phyloP scores from a whole-genome alignment of 495 filamentous ascomycete genomes.

The Rusavskia elegans region DNA sequence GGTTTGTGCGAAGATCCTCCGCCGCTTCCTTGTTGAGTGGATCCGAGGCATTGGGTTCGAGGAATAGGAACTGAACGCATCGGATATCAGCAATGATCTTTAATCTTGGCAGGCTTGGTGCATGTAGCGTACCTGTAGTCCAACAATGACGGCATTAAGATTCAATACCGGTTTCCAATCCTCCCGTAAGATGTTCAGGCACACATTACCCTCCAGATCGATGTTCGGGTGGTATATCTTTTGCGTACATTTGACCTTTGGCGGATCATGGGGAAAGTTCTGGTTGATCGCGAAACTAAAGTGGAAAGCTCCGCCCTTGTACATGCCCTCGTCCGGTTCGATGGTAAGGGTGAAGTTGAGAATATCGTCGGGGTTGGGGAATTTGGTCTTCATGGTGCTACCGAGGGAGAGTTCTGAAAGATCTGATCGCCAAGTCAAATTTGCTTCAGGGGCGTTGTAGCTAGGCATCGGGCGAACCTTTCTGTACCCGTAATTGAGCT shows the following conservation, averaged over 20 bases:
- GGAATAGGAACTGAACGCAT: constrained; percentile 66
- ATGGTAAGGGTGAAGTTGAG: constrained; percentile 90
- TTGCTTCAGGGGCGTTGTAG: neutral
- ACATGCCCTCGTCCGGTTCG: constrained; percentile 96
- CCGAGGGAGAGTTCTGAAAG: constrained; percentile 83
- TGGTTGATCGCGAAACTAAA: constrained; percentile 88
- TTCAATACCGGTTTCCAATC: constrained; percentile 99
- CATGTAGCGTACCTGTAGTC: constrained; percentile 50
- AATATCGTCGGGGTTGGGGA: constrained; percentile 91
- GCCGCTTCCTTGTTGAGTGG: constrained; percentile 98
- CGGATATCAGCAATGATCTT: neutral
- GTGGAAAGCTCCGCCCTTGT: constrained; percentile 74
- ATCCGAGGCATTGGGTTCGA: constrained; percentile 91
- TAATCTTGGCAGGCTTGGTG: neutral
- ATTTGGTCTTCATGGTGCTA: constrained; percentile 79
- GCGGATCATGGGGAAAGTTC: constrained; percentile 93
- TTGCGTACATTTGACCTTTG: constrained; percentile 93
- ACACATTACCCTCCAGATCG: constrained; percentile 93
- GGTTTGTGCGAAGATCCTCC: constrained; percentile 68
- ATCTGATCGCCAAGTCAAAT: constrained; percentile 36
- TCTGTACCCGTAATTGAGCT: constrained; percentile 87
- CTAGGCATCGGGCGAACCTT: constrained; percentile 41
- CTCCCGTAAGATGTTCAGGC: constrained; percentile 89
- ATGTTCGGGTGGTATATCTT: constrained; percentile 99
- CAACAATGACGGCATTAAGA: constrained; percentile 90